phyloP scores from a whole-genome alignment of 164 flowering plant genomes.

The Umbilicus rupestris region DNA sequence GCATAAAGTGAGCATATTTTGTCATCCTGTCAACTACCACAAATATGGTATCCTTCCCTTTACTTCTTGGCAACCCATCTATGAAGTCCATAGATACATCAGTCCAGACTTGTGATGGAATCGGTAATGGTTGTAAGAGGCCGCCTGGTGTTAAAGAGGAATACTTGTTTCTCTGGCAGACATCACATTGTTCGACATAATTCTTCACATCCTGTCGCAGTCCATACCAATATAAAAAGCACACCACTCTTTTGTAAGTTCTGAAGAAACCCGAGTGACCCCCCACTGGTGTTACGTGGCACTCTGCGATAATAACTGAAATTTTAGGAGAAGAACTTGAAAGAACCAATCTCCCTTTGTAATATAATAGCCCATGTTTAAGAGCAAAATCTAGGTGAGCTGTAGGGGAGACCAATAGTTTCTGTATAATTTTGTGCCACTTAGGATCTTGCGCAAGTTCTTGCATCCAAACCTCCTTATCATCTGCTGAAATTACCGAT shows the following conservation, averaged over 20 bases:
- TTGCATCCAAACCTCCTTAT: no score
- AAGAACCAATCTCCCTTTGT: neutral
- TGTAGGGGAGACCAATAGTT: neutral
- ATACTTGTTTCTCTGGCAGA: neutral
- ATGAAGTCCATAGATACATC: slow-evolving; percentile 3
- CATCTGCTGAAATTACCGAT: no score
- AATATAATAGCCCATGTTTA: neutral
- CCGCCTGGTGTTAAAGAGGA: neutral
- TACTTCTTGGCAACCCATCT: neutral
- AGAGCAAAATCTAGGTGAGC: neutral
- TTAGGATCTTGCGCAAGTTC: neutral
- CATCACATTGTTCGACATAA: neutral
- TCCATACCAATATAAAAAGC: neutral
- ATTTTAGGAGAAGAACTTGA: no score
- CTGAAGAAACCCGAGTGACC: neutral
- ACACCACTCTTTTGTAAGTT: neutral
- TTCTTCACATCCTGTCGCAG: neutral
- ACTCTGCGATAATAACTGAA: neutral
- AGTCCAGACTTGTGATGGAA: neutral
- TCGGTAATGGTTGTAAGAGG: neutral
- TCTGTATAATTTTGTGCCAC: neutral
- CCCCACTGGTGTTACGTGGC: neutral
- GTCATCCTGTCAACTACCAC: neutral
- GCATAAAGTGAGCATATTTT: neutral
- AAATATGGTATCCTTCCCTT: neutral